phyloP scores from a whole-genome alignment of 345 rosid species.

The Rhizophora mangle region DNA sequence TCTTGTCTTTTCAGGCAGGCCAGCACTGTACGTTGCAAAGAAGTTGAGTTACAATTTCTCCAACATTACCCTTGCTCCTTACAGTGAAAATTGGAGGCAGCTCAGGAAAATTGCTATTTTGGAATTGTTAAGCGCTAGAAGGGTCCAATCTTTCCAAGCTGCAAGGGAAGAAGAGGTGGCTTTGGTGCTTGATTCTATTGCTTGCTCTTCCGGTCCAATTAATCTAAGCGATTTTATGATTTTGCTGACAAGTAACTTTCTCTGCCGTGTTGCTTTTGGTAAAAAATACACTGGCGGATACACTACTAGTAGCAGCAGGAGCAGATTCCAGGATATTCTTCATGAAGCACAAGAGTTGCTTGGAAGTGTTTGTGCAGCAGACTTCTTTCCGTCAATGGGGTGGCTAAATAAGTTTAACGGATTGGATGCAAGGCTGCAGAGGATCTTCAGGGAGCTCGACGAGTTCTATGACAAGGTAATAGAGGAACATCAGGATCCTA shows the following conservation, averaged over 20 bases:
- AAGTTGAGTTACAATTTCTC: neutral
- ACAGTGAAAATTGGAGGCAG: too few relatives aligned
- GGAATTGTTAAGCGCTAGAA: slow-evolving; percentile 7
- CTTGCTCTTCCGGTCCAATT: slow-evolving; percentile 16
- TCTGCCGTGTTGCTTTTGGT: slow-evolving; percentile 38
- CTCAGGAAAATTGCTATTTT: too few relatives aligned
- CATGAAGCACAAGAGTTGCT: slow-evolving; percentile 22
- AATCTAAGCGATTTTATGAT: slow-evolving; percentile 25
- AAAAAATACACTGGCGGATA: slow-evolving; percentile 16
- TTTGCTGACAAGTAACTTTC: slow-evolving; percentile 22
- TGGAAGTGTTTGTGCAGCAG: slow-evolving; percentile 31
- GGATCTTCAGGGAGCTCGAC: slow-evolving; percentile 33
- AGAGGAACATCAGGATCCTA: slow-evolving; percentile 30
- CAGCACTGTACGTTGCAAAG: slow-evolving; percentile 15
- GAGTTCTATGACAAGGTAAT: slow-evolving; percentile 31
- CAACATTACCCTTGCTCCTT: too few relatives aligned
- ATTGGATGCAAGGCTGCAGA: slow-evolving; percentile 21
- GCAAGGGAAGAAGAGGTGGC: slow-evolving; percentile 37
- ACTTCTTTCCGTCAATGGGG: slow-evolving; percentile 38
- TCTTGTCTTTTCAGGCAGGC: slow-evolving; percentile 35
- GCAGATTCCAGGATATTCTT: slow-evolving; percentile 20
- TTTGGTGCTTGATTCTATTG: slow-evolving; percentile 17
- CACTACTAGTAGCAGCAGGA: neutral
- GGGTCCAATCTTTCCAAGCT: slow-evolving; percentile 34
- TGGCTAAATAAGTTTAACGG: slow-evolving; percentile 45